Evolutionary conservation across 2,329 filamentous ascomycete species (phyloP).

Genomic region (Fusarium tanahbumbuense): DNA sequence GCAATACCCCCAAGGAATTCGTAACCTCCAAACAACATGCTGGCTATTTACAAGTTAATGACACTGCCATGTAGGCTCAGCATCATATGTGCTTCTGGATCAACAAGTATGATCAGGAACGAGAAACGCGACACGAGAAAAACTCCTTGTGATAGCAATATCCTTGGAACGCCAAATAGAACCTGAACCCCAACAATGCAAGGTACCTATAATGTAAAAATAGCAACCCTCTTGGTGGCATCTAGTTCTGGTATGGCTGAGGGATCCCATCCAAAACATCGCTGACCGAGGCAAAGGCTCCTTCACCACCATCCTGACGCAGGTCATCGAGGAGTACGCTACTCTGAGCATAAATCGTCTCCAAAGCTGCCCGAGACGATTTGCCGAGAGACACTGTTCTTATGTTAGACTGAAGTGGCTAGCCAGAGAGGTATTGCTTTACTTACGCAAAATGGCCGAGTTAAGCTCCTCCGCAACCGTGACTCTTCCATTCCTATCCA

Average conservation of each 20-base stretch:
- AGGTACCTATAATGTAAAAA: conserved; percentile 22
- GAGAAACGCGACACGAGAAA: conserved; percentile 4
- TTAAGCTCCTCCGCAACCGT: conserved; percentile 93
- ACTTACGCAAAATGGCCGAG: conserved; percentile 87
- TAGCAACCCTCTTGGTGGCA: neutral
- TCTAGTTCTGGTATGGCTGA: conserved; percentile 51
- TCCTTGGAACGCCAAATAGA: conserved; percentile 41
- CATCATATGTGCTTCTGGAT: neutral
- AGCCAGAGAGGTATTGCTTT: neutral
- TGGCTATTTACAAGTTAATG: conserved; percentile 6
- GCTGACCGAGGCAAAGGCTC: conserved; percentile 79
- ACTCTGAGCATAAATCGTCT: conserved; percentile 87
- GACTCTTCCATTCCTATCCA: conserved; percentile 79
- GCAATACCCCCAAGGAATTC: conserved; percentile 1
- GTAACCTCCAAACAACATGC: conserved; percentile 3
- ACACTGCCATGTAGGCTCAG: neutral
- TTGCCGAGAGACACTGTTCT: conserved; percentile 85
- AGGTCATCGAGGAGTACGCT: conserved; percentile 86
- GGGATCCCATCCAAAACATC: conserved; percentile 62
- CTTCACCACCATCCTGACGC: conserved; percentile 80
- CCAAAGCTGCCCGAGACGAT: conserved; percentile 85
- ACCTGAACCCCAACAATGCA: conserved; percentile 35
- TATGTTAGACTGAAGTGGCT: conserved; percentile 30
- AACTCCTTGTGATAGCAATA: conserved; percentile 31
- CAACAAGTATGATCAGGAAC: conserved; percentile 1